Evolutionary conservation across 1,139 yeast genomes (phyloP).

Genomic region (Protomyces pachydermus): DNA sequence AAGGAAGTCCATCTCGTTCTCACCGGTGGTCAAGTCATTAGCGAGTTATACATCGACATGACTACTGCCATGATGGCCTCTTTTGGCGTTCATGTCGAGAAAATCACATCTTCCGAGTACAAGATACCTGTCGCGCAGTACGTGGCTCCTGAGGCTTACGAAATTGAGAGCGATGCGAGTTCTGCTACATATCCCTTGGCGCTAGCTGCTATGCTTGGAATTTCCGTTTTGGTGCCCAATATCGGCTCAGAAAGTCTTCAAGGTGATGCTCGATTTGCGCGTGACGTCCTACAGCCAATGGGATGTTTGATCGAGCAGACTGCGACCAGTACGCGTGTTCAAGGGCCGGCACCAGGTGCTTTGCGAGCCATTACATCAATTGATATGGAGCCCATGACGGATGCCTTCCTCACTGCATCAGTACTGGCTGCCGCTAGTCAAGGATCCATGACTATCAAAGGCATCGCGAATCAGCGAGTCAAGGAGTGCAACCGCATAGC

Average conservation of each 20-base stretch:
- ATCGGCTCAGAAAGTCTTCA: conserved; percentile 88
- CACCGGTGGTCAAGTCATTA: conserved; percentile 95
- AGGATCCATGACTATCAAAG: conserved; percentile 50
- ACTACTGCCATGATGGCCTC: conserved; percentile 91
- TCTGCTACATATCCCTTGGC: conserved; percentile 98
- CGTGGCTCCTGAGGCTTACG: conserved; percentile 73
- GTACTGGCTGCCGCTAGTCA: conserved; percentile 93
- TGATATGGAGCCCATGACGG: conserved; percentile 99
- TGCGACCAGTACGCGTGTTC: conserved; percentile 78
- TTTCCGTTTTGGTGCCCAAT: conserved; percentile 87
- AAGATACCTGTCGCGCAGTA: conserved; percentile 83
- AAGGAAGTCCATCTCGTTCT: conserved; percentile 80
- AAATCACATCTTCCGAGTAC: conserved; percentile 73
- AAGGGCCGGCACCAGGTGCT: conserved; percentile 71
- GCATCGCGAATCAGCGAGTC: conserved; percentile 96
- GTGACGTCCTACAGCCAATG: conserved; percentile 88
- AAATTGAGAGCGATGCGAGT: conserved; percentile 96
- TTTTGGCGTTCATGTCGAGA: conserved; percentile 75
- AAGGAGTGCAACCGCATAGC: conserved; percentile 94
- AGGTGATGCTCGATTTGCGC: conserved; percentile 96
- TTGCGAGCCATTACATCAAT: conserved; percentile 67
- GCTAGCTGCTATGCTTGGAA: conserved; percentile 95
- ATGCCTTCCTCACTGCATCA: conserved; percentile 93
- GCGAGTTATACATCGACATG: conserved; percentile 94
- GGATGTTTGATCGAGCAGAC: conserved; percentile 87